phyloP scores from a whole-genome alignment of 2,329 filamentous ascomycete genomes.

The Pseudogymnoascus sp. region DNA sequence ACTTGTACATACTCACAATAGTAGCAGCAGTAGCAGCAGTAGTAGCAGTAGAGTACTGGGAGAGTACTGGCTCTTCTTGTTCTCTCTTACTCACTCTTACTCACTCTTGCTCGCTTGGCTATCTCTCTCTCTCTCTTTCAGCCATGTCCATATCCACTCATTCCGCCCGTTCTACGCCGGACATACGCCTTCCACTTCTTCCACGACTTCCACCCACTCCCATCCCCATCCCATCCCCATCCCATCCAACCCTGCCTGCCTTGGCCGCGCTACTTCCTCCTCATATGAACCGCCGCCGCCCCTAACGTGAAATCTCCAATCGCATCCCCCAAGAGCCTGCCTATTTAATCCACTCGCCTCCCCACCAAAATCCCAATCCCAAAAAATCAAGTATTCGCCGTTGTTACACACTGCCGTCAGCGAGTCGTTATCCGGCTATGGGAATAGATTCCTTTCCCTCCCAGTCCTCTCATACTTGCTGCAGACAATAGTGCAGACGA shows the following conservation, averaged over 20 bases:
- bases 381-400: constrained; percentile 5
- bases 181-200: neutral
- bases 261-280: neutral
- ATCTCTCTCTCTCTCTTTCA: neutral
- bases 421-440: constrained; percentile 1
- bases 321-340: neutral
- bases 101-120: neutral
- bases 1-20: neutral
- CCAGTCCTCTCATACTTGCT: neutral
- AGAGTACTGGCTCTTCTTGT: neutral
- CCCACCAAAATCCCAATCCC: neutral
- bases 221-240: neutral
- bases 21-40: neutral
- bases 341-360: constrained; percentile 7
- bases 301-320: neutral
- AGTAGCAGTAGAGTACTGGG: neutral
- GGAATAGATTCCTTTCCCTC: neutral
- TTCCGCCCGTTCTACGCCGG: neutral
- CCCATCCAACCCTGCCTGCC: neutral
- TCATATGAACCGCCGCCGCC: neutral
- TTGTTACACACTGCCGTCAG: neutral
- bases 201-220: neutral
- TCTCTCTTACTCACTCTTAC: neutral
- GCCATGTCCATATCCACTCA: neutral
- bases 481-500: constrained; percentile 1